phyloP scores from a whole-genome alignment of 805 yeast genomes.

The Candida lessepsii region DNA sequence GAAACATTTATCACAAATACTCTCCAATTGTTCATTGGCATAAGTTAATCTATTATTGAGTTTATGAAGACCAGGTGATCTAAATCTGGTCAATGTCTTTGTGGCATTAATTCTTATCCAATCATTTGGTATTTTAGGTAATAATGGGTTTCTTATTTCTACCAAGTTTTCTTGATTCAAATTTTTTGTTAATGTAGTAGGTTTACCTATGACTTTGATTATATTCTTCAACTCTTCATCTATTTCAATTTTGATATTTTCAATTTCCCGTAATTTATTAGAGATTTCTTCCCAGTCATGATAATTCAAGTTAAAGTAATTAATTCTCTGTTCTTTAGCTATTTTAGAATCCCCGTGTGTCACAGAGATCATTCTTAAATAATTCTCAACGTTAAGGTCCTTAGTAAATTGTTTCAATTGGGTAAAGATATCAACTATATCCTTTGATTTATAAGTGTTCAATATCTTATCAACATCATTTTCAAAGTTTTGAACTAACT shows the following conservation, averaged over 20 bases:
- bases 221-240: constrained; percentile 51
- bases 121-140: constrained; percentile 59
- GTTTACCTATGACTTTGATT: constrained; percentile 49
- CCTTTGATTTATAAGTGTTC: constrained; percentile 28
- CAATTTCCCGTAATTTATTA: constrained; percentile 36
- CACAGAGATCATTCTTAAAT: constrained; percentile 52
- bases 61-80: constrained; percentile 57
- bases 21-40: constrained; percentile 53
- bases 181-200: constrained; percentile 52
- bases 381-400: constrained; percentile 27
- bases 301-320: constrained; percentile 40
- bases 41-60: constrained; percentile 57
- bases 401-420: constrained; percentile 34
- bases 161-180: constrained; percentile 70
- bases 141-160: constrained; percentile 65
- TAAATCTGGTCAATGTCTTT: constrained; percentile 64
- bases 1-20: constrained; percentile 49
- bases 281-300: constrained; percentile 41
- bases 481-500: constrained; percentile 29
- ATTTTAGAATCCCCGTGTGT: constrained; percentile 46
- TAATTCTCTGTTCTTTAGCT: constrained; percentile 41
- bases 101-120: constrained; percentile 81
- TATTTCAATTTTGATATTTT: constrained; percentile 46
- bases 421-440: constrained; percentile 38
- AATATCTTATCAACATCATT: constrained; percentile 24